Conservation (phyloP, 495 filamentous ascomycete genomes). For the Aspergillus haitiensis region DNA sequence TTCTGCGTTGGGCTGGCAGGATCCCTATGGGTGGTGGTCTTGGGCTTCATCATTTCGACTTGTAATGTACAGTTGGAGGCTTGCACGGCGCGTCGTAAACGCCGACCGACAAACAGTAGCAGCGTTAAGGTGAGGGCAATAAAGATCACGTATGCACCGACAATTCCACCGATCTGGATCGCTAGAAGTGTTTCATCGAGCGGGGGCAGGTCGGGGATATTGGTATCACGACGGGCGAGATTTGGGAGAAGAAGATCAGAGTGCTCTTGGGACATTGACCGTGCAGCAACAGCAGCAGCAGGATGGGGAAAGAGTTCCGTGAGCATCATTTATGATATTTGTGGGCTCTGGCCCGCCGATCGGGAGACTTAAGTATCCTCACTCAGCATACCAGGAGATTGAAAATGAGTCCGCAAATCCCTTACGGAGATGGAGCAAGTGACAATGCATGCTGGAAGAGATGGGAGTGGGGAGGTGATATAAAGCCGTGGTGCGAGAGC, state of each 20-base stretch:
- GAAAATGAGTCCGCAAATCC: conserved; percentile 29
- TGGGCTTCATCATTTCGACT: conserved; percentile 63
- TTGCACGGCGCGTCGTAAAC: conserved; percentile 55
- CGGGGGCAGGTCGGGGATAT: conserved; percentile 13
- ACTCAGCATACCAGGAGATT: conserved; percentile 22
- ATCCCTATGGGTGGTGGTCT: conserved; percentile 50
- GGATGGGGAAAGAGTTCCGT: conserved; percentile 14
- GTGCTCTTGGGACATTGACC: conserved; percentile 18
- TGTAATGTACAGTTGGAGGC: conserved; percentile 53
- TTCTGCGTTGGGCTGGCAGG: conserved; percentile 42
- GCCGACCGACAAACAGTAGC: conserved; percentile 64
- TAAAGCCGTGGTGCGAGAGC: conserved; percentile 24
- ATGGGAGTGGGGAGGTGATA: conserved; percentile 27
- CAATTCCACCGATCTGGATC: conserved; percentile 73
- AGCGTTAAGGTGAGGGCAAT: conserved; percentile 65
- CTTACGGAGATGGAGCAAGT: conserved; percentile 25
- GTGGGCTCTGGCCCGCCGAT: conserved; percentile 9
- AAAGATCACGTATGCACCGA: conserved; percentile 74
- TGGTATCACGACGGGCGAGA: conserved; percentile 15
- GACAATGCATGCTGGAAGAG: conserved; percentile 20
- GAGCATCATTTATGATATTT: conserved; percentile 15
- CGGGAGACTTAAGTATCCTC: conserved; percentile 26
- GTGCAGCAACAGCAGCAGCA: conserved; percentile 20
- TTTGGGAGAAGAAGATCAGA: not conserved
- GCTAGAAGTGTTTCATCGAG: conserved; percentile 62